Conservation (phyloP, 2,329 filamentous ascomycete species). For the Colletotrichum salicis region DNA sequence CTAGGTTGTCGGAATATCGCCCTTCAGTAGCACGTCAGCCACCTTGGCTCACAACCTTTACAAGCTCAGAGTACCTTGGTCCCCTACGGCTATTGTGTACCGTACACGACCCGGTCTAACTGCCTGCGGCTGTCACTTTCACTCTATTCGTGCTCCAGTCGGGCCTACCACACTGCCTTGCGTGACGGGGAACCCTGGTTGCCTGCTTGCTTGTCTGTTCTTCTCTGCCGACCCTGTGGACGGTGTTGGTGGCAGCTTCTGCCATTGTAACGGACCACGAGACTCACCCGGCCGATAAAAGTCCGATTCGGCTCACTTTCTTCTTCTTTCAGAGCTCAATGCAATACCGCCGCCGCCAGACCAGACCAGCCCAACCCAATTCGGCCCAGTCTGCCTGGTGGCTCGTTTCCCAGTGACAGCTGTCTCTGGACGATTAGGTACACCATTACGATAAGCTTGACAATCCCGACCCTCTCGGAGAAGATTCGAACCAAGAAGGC, state of each 20-base stretch:
- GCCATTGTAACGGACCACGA: neutral
- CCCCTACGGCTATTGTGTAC: neutral
- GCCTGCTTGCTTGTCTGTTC: too few relatives aligned
- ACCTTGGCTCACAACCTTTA: too few relatives aligned
- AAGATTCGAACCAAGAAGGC: neutral
- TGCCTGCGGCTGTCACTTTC: neutral
- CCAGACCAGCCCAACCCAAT: neutral
- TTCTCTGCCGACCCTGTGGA: neutral
- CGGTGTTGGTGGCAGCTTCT: neutral
- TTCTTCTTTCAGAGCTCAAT: neutral
- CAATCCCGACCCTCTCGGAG: neutral
- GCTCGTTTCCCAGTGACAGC: neutral
- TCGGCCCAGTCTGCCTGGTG: neutral
- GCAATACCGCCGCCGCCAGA: neutral
- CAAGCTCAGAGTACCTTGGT: too few relatives aligned
- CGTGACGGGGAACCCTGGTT: too few relatives aligned
- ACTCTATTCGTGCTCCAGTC: neutral
- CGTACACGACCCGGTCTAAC: neutral
- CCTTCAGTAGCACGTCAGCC: neutral
- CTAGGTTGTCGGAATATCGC: neutral
- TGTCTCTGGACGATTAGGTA: neutral
- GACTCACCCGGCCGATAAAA: slow-evolving; percentile 9
- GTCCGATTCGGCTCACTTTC: slow-evolving; percentile 2
- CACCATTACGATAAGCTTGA: neutral
- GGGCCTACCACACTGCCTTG: too few relatives aligned